These are phyloP conservation scores for Rhododendron vialii DNA, from an alignment of 148 eudicot genomes.

Conservation along the genomic window DNA sequence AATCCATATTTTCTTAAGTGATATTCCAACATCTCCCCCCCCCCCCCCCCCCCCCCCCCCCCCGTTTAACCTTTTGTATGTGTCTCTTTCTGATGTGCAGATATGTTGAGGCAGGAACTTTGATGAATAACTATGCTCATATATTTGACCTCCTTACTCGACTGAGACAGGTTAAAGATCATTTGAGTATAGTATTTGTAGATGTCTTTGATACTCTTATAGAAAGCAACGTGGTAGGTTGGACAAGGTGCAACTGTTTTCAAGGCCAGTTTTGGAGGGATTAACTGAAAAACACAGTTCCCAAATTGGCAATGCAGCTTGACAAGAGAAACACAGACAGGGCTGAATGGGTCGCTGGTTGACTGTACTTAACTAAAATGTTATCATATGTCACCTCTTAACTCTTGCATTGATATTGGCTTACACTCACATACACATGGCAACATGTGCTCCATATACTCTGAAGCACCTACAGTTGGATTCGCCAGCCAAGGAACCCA, in stretches of 20 bases:
- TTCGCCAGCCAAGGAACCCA: not conserved
- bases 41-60: too few species aligned
- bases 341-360: not conserved
- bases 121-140: conserved; percentile 89
- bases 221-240: not conserved
- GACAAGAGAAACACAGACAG: not conserved
- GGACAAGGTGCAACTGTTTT: not conserved
- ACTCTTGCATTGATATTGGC: not conserved
- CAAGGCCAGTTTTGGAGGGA: not conserved
- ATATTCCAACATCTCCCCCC: too few species aligned
- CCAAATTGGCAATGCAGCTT: not conserved
- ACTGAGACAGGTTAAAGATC: conserved; percentile 61
- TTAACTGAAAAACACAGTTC: not conserved
- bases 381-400: not conserved
- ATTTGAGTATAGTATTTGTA: not conserved
- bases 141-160: conserved; percentile 92
- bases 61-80: not conserved
- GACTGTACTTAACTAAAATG: not conserved
- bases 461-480: not conserved
- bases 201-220: not conserved
- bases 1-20: not conserved
- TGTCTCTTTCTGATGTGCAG: conserved; percentile 37
- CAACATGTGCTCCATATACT: not conserved
- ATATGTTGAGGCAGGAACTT: conserved; percentile 60
- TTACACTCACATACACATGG: not conserved